Percentiles rank a stretch among this genome's conserved stretches.
Conservation (phyloP, 2,329 filamentous ascomycete species). For the Xylaria digitata region DNA sequence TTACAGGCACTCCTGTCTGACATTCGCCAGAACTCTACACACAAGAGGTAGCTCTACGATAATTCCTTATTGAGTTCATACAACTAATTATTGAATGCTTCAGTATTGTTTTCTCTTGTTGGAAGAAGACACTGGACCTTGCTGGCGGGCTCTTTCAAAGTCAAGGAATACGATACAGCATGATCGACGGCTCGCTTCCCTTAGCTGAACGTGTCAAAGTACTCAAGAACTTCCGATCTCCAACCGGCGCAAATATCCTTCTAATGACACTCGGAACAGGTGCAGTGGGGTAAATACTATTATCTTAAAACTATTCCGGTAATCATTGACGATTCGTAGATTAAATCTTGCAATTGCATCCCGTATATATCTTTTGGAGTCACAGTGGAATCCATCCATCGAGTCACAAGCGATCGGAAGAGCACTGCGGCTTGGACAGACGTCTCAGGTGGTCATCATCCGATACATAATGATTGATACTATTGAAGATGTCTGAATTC, state of each 20-base stretch:
- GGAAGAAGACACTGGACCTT: conserved; percentile 51
- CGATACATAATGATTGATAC: conserved; percentile 46
- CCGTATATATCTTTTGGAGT: conserved; percentile 48
- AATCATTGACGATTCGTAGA: neutral
- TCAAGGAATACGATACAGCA: conserved; percentile 42
- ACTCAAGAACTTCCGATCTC: conserved; percentile 10
- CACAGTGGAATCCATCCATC: conserved; percentile 50
- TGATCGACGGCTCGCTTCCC: conserved; percentile 47
- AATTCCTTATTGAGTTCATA: neutral
- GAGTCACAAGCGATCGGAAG: conserved; percentile 49
- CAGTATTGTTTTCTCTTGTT: conserved; percentile 52
- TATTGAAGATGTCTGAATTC: conserved; percentile 43
- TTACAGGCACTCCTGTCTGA: conserved; percentile 33
- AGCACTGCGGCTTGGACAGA: conserved; percentile 45
- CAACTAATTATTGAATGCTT: conserved; percentile 3
- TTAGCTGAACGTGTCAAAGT: conserved; percentile 30
- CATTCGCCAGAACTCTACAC: conserved; percentile 34
- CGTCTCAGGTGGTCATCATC: conserved; percentile 41
- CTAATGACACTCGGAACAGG: conserved; percentile 51
- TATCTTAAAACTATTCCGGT: conserved; percentile 14
- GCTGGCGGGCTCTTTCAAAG: conserved; percentile 42
- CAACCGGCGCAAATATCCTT: conserved; percentile 37
- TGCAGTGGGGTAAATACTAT: conserved; percentile 42
- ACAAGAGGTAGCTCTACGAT: conserved; percentile 38
- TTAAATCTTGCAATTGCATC: conserved; percentile 42